phyloP scores from a whole-genome alignment of 2,329 filamentous ascomycete species.

The Botryosphaeria dothidea region DNA sequence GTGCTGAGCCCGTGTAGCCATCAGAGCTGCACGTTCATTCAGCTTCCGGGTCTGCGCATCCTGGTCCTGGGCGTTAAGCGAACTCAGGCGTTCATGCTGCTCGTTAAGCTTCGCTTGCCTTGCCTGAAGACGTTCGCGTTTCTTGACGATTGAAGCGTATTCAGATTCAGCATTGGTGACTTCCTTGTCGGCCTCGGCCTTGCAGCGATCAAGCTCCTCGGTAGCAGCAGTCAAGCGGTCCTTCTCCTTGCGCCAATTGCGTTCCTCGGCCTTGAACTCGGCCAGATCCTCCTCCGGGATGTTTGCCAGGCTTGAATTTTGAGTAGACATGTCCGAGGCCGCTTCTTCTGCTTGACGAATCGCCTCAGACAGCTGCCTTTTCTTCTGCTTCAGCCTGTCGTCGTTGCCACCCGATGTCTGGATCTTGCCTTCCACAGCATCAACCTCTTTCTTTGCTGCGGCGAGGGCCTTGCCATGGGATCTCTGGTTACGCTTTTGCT shows the following conservation, averaged over 20 bases:
- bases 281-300: conserved; percentile 64
- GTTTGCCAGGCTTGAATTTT: conserved; percentile 66
- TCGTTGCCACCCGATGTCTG: conserved; percentile 70
- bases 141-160: conserved; percentile 62
- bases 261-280: conserved; percentile 59
- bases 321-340: conserved; percentile 53
- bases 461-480: conserved; percentile 72
- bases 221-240: conserved; percentile 53
- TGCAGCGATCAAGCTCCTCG: conserved; percentile 62
- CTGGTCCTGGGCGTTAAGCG: conserved; percentile 66
- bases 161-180: conserved; percentile 66
- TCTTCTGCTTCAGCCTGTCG: conserved; percentile 73
- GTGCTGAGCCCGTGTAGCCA: conserved; percentile 34
- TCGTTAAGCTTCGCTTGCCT: conserved; percentile 72
- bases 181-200: conserved; percentile 63
- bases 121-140: conserved; percentile 70
- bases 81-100: conserved; percentile 69
- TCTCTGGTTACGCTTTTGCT: conserved; percentile 70
- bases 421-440: conserved; percentile 66
- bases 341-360: conserved; percentile 70
- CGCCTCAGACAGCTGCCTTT: conserved; percentile 73
- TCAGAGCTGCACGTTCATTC: conserved; percentile 40
- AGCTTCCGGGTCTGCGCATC: conserved; percentile 58
- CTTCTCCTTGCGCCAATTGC: conserved; percentile 57
- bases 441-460: conserved; percentile 70